These are phyloP conservation scores for Stephanodiscus minutulus DNA, from an alignment of 108 stramenopile genomes.

Conservation along the genomic window DNA sequence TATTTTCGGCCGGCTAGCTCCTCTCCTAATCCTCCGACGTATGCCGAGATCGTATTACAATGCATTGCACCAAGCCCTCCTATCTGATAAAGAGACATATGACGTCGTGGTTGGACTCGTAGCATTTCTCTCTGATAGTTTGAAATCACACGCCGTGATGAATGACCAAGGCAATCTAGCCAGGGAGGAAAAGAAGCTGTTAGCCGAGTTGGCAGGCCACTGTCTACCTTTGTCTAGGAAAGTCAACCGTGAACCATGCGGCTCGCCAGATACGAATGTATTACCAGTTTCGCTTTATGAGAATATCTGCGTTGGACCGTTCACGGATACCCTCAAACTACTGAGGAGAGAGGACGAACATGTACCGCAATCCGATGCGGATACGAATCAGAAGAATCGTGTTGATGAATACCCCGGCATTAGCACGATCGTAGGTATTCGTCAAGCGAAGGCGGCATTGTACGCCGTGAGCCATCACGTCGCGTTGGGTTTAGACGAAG, in stretches of 20 bases:
- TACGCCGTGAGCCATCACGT: constrained; percentile 38
- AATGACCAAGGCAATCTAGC: constrained; percentile 24
- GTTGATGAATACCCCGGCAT: neutral
- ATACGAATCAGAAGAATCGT: neutral
- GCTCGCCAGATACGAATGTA: constrained; percentile 8
- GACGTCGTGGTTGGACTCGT: constrained; percentile 8
- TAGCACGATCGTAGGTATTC: constrained; percentile 1
- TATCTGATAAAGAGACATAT: constrained; percentile 1
- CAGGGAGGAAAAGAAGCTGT: constrained; percentile 27
- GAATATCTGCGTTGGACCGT: constrained; percentile 16
- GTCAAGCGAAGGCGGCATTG: constrained; percentile 31
- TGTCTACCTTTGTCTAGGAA: constrained; percentile 24
- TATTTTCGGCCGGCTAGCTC: constrained; percentile 26
- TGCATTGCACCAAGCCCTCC: constrained; percentile 11
- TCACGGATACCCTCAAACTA: constrained; percentile 4
- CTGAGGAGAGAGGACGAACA: constrained; percentile 12
- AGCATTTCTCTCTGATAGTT: constrained; percentile 6
- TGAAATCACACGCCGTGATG: constrained; percentile 9
- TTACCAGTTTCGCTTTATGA: constrained; percentile 23
- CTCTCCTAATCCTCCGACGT: constrained; percentile 38
- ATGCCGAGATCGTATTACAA: constrained; percentile 31
- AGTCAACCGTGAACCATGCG: neutral
- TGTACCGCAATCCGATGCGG: neutral
- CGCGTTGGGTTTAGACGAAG: constrained; percentile 27
- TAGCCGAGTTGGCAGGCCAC: constrained; percentile 40